Conservation (phyloP, 306 rosid genomes). For the Calophaca sinica region DNA sequence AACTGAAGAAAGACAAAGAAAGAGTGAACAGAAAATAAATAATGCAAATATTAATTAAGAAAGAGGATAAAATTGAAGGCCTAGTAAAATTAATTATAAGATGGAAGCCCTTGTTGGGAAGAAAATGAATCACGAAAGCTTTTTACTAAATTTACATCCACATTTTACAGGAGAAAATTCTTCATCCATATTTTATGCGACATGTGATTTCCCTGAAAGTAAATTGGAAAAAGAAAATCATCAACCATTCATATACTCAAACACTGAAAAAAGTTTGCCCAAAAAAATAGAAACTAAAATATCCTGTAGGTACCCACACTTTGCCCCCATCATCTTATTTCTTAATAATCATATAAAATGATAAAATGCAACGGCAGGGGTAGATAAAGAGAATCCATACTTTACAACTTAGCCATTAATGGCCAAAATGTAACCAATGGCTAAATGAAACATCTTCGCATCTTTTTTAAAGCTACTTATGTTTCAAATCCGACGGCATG, state of each 20-base stretch:
- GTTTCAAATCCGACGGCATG: too few species aligned
- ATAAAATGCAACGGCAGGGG: not conserved
- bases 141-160: constrained; percentile 91
- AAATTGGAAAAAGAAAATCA: constrained; percentile 2
- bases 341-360: not conserved
- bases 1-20: too few species aligned
- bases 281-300: constrained; percentile 37
- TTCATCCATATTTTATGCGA: constrained; percentile 68
- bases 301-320: not conserved
- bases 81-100: too few species aligned
- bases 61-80: too few species aligned
- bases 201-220: constrained; percentile 68
- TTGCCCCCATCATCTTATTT: not conserved
- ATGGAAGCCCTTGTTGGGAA: constrained; percentile 94
- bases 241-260: constrained; percentile 27
- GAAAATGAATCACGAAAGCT: constrained; percentile 91
- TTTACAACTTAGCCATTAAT: too few species aligned
- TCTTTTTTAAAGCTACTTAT: too few species aligned
- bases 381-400: too few species aligned
- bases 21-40: too few species aligned
- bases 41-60: too few species aligned
- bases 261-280: not conserved
- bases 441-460: too few species aligned
- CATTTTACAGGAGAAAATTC: constrained; percentile 86
- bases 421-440: too few species aligned